Conservation (phyloP, 768 basidiomycete species). For the Pisolithus sp. region DNA sequence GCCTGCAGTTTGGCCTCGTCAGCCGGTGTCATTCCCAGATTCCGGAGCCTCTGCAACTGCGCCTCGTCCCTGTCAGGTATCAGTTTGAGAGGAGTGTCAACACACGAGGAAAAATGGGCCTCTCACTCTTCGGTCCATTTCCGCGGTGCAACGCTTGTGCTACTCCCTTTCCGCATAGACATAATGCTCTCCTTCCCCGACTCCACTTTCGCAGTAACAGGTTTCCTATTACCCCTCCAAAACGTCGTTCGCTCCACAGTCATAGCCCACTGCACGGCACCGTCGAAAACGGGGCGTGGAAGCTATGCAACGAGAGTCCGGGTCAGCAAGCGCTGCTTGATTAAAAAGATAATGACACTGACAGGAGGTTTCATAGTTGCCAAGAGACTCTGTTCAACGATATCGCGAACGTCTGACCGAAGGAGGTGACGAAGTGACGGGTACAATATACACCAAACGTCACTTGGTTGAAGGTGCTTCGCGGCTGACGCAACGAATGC, state of each 20-base stretch:
- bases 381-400: constrained; percentile 73
- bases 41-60: constrained; percentile 72
- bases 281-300: constrained; percentile 72
- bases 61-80: constrained; percentile 57
- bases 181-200: constrained; percentile 69
- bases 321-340: not conserved
- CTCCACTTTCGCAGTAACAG: constrained; percentile 43
- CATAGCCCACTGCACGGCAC: constrained; percentile 84
- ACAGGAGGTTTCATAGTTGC: constrained; percentile 75
- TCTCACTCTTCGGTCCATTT: constrained; percentile 74
- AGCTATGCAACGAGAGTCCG: constrained; percentile 28
- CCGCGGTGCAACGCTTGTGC: constrained; percentile 32
- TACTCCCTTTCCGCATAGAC: constrained; percentile 50
- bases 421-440: constrained; percentile 84
- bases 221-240: constrained; percentile 58
- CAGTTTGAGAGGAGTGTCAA: not conserved
- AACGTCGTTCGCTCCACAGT: constrained; percentile 74
- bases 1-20: constrained; percentile 86
- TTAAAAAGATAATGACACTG: constrained; percentile 20
- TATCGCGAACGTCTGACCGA: constrained; percentile 69
- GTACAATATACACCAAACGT: constrained; percentile 96
- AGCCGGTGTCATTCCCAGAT: constrained; percentile 74
- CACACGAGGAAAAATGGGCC: not conserved
- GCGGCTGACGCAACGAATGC: constrained; percentile 86
- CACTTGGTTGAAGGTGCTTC: constrained; percentile 74